These are phyloP conservation scores for Solanum neorickii DNA, from an alignment of 257 asterid genomes.

Conservation along the genomic window DNA sequence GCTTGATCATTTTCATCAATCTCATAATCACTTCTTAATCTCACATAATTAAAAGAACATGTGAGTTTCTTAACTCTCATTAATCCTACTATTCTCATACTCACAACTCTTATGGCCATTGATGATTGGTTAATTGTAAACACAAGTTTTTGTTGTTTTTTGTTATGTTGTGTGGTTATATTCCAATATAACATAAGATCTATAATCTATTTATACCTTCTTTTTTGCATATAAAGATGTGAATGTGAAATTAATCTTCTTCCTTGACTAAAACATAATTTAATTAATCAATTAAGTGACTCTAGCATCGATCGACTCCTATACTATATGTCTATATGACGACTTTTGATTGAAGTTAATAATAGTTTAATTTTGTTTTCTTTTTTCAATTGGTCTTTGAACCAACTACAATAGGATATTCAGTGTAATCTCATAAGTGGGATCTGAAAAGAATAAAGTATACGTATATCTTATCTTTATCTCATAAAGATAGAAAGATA, in stretches of 20 bases:
- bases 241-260: neutral
- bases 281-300: neutral
- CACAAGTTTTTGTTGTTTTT: neutral
- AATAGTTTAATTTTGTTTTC: neutral
- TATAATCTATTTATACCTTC: neutral
- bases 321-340: neutral
- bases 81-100: neutral
- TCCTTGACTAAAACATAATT: neutral
- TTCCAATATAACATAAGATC: neutral
- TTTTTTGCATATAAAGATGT: neutral
- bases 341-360: neutral
- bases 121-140: neutral
- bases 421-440: fast-evolving
- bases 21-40: neutral
- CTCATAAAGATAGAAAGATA: neutral
- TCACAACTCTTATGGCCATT: neutral
- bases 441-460: too few relatives aligned
- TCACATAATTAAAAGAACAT: neutral
- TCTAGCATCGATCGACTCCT: neutral
- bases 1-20: neutral
- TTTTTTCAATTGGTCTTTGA: neutral
- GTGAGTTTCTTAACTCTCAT: neutral
- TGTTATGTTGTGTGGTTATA: neutral
- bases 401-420: fast-evolving
- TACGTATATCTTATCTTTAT: too few relatives aligned